Conservation (phyloP, 2,329 filamentous ascomycete species). For the Botrytis medusae region DNA sequence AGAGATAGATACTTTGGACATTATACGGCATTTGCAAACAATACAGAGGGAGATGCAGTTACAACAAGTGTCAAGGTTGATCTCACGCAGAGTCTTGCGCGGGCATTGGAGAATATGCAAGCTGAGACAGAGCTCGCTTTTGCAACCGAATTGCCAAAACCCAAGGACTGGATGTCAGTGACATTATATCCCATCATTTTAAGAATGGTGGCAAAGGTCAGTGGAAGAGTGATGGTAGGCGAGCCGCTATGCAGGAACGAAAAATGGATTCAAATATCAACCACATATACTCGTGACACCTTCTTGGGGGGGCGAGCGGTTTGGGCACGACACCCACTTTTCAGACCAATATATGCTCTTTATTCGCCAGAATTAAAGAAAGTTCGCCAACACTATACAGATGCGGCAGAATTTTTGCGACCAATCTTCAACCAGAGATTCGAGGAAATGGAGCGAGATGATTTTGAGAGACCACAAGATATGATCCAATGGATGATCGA, state of each 20-base stretch:
- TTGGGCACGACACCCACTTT: slow-evolving; percentile 14
- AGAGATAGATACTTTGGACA: slow-evolving; percentile 18
- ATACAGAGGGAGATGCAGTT: slow-evolving; percentile 9
- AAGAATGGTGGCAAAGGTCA: slow-evolving; percentile 43
- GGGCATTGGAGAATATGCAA: slow-evolving; percentile 30
- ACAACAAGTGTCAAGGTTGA: slow-evolving; percentile 29
- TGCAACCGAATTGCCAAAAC: slow-evolving; percentile 26
- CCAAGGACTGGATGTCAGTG: slow-evolving; percentile 37
- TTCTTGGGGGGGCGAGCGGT: slow-evolving; percentile 9
- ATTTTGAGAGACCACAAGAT: slow-evolving; percentile 5
- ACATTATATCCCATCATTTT: slow-evolving; percentile 40
- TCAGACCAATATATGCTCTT: slow-evolving; percentile 10
- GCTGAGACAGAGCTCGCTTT: slow-evolving; percentile 32
- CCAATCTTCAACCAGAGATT: slow-evolving; percentile 12
- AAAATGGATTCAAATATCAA: slow-evolving; percentile 33
- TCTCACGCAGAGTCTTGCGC: slow-evolving; percentile 33
- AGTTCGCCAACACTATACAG: slow-evolving; percentile 11
- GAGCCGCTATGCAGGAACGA: slow-evolving; percentile 32
- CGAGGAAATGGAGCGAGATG: slow-evolving; percentile 10
- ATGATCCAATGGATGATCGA: slow-evolving; percentile 21
- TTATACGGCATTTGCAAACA: slow-evolving; percentile 14
- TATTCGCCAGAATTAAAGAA: slow-evolving; percentile 15
- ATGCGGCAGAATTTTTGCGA: slow-evolving; percentile 9
- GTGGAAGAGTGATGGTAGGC: slow-evolving; percentile 39
- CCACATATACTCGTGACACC: slow-evolving; percentile 27